Conservation (phyloP, 2,329 filamentous ascomycete species). For the Pseudogymnoascus sp. region DNA sequence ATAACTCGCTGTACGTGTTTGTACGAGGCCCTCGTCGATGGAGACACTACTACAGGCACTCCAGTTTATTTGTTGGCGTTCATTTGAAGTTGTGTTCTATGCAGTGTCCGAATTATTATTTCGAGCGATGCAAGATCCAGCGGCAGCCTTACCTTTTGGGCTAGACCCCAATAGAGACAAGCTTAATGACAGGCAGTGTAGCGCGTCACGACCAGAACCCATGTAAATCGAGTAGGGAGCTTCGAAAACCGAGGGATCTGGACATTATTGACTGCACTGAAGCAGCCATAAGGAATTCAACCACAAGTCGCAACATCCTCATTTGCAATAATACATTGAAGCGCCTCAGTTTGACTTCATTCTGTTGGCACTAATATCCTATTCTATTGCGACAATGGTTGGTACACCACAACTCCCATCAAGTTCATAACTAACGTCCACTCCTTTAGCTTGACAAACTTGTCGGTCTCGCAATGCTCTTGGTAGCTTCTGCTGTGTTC, state of each 20-base stretch:
- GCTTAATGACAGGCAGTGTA: constrained; percentile 6
- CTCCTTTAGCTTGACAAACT: constrained; percentile 74
- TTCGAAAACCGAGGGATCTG: constrained; percentile 7
- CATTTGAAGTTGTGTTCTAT: background rate
- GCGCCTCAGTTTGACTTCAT: background rate
- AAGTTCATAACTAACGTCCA: background rate
- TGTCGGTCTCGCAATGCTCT: constrained; percentile 67
- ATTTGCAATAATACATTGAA: background rate
- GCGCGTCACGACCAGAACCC: constrained; percentile 6
- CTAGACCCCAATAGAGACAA: constrained; percentile 7
- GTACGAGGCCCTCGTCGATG: background rate
- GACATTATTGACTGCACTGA: background rate
- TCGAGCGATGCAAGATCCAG: constrained; percentile 3
- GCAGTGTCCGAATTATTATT: background rate
- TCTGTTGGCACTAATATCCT: background rate
- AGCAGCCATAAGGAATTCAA: background rate
- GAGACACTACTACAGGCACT: background rate
- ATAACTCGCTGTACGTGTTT: background rate
- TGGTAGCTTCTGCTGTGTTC: constrained; percentile 64
- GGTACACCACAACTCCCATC: constrained; percentile 3
- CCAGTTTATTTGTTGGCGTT: background rate
- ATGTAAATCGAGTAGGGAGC: constrained; percentile 7
- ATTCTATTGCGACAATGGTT: constrained; percentile 27
- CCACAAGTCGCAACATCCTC: background rate
- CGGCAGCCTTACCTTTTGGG: constrained; percentile 6